These are phyloP conservation scores for Puccinia triticina DNA, from an alignment of 1,284 basidiomycete genomes.

Conservation along the genomic window DNA sequence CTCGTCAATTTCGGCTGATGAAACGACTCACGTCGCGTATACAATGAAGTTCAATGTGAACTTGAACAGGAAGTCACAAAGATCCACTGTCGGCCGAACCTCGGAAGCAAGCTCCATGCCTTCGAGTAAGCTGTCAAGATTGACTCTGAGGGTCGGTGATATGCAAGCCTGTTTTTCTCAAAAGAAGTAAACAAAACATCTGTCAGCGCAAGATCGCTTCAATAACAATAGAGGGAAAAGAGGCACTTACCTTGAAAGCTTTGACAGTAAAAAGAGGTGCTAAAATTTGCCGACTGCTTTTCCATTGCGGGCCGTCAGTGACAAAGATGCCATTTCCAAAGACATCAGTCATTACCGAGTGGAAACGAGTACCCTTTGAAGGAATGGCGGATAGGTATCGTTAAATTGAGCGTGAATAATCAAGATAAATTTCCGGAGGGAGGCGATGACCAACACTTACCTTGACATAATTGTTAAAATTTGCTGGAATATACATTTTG, in stretches of 20 bases:
- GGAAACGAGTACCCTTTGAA: neutral
- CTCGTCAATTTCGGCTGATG: neutral
- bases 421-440: neutral
- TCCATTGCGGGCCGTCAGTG: slow-evolving; percentile 26
- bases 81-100: neutral
- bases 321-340: slow-evolving; percentile 35
- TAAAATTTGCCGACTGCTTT: slow-evolving; percentile 10
- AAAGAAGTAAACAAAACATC: neutral
- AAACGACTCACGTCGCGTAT: slow-evolving; percentile 13
- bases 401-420: neutral
- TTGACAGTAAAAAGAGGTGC: slow-evolving; percentile 11
- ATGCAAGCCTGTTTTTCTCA: slow-evolving; percentile 14
- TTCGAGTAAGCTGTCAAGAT: neutral
- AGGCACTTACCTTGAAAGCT: neutral
- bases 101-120: slow-evolving; percentile 10
- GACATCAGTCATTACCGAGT: slow-evolving; percentile 31
- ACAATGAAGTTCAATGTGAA: slow-evolving; percentile 36
- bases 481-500: neutral
- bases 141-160: slow-evolving; percentile 27
- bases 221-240: neutral
- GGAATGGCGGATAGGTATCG: neutral
- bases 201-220: neutral
- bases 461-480: slow-evolving; percentile 46
- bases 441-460: neutral
- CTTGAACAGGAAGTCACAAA: slow-evolving; percentile 22